phyloP scores from a whole-genome alignment of 805 yeast species.

The Yarrowia sp. region DNA sequence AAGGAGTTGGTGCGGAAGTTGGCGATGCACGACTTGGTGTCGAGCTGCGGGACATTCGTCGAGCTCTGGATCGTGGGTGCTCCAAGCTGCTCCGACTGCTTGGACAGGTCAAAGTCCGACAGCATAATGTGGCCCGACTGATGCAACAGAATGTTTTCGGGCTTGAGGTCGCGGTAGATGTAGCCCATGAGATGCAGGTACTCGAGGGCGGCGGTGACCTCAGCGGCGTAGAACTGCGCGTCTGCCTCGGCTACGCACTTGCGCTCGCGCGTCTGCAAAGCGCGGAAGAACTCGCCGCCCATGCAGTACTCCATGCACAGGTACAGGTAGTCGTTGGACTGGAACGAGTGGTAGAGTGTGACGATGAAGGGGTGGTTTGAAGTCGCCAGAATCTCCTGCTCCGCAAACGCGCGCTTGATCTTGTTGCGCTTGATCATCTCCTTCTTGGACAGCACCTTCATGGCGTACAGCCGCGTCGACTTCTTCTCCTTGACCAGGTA shows the following conservation, averaged over 20 bases:
- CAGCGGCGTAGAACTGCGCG: constrained; percentile 93
- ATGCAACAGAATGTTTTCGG: constrained; percentile 90
- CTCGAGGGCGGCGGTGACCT: constrained; percentile 95
- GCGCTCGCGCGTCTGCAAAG: constrained; percentile 83
- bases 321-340: constrained; percentile 84
- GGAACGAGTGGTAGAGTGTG: constrained; percentile 93
- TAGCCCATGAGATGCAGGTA: constrained; percentile 95
- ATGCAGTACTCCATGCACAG: constrained; percentile 98
- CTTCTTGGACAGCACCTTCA: constrained; percentile 84
- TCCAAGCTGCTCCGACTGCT: constrained; percentile 75
- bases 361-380: constrained; percentile 97
- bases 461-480: constrained; percentile 75
- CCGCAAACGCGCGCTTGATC: constrained; percentile 91
- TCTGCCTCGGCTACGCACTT: constrained; percentile 84
- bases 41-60: constrained; percentile 61
- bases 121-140: constrained; percentile 98
- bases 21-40: constrained; percentile 92
- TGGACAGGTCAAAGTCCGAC: constrained; percentile 92
- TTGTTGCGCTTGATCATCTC: constrained; percentile 96
- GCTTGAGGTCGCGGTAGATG: constrained; percentile 93
- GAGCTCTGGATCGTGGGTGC: constrained; percentile 61
- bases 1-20: constrained; percentile 96
- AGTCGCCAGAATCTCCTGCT: constrained; percentile 93
- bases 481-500: constrained; percentile 82
- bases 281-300: constrained; percentile 98